Conservation (phyloP, 1,284 basidiomycete genomes). For the Cryptococcus sp. region DNA sequence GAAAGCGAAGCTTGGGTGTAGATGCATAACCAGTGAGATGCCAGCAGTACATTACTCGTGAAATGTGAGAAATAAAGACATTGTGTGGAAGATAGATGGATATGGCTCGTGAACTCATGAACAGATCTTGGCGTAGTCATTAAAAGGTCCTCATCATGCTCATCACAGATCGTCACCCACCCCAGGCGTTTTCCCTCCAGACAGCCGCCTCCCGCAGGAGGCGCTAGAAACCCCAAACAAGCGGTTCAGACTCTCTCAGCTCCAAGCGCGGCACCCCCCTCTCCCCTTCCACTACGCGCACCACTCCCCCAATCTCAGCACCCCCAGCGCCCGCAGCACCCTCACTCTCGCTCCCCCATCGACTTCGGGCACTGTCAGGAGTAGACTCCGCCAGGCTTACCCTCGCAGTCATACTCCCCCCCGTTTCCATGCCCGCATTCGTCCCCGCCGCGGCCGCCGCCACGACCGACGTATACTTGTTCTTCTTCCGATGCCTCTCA, state of each 20-base stretch:
- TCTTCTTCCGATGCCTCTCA: slow-evolving; percentile 5
- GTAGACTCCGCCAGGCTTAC: not conserved
- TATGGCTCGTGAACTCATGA: too few relatives aligned
- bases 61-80: too few relatives aligned
- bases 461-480: not conserved
- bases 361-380: not conserved
- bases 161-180: not conserved
- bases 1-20: too few relatives aligned
- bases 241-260: not conserved
- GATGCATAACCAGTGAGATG: too few relatives aligned
- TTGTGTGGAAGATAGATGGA: too few relatives aligned
- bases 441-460: not conserved
- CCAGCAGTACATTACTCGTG: too few relatives aligned
- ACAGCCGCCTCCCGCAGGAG: not conserved
- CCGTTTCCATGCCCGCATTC: too few relatives aligned
- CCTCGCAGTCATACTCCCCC: not conserved
- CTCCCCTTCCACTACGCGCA: not conserved
- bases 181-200: too few relatives aligned
- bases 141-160: not conserved
- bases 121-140: not conserved
- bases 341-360: not conserved
- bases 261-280: not conserved
- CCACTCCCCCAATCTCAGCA: not conserved
- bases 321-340: not conserved
- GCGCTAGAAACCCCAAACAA: slow-evolving; percentile 1